Percentiles rank a stretch among this genome's conserved stretches.
These are phyloP conservation scores for Penicillium carneum DNA, from an alignment of 2,329 filamentous ascomycete species.

Conservation along the genomic window DNA sequence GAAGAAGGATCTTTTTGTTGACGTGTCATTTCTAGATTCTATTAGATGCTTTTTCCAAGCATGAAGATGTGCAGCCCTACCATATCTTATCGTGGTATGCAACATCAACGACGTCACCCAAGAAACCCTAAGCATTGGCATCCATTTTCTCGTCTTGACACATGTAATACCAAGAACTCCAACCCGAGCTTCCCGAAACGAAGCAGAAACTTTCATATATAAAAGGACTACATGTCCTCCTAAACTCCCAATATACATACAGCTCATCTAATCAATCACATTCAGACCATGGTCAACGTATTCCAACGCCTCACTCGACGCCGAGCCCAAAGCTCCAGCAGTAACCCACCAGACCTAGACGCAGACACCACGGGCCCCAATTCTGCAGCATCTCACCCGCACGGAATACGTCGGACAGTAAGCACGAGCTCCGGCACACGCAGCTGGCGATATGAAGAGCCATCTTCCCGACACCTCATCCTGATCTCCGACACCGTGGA, in stretches of 20 bases:
- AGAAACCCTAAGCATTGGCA: constrained; percentile 18
- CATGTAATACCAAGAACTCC: constrained; percentile 19
- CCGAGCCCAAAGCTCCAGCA: constrained; percentile 26
- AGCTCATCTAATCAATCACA: background rate
- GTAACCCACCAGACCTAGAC: background rate
- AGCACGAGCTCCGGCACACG: constrained; percentile 31
- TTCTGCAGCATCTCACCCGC: constrained; percentile 1
- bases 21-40: background rate
- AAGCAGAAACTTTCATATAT: too few relatives aligned
- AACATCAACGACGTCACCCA: constrained; percentile 17
- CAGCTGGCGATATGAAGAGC: constrained; percentile 24
- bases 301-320: constrained; percentile 30
- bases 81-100: background rate
- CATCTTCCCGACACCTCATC: constrained; percentile 37
- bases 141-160: constrained; percentile 9
- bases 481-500: constrained; percentile 42
- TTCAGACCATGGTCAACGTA: constrained; percentile 31
- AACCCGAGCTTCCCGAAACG: background rate
- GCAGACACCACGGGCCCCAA: constrained; percentile 14
- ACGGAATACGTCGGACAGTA: constrained; percentile 22
- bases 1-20: background rate
- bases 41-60: background rate
- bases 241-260: background rate
- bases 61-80: background rate
- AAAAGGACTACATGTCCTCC: background rate